Evolutionary conservation across 495 filamentous ascomycete genomes (phyloP).

Genomic region (Hypoxylon trugodes): DNA sequence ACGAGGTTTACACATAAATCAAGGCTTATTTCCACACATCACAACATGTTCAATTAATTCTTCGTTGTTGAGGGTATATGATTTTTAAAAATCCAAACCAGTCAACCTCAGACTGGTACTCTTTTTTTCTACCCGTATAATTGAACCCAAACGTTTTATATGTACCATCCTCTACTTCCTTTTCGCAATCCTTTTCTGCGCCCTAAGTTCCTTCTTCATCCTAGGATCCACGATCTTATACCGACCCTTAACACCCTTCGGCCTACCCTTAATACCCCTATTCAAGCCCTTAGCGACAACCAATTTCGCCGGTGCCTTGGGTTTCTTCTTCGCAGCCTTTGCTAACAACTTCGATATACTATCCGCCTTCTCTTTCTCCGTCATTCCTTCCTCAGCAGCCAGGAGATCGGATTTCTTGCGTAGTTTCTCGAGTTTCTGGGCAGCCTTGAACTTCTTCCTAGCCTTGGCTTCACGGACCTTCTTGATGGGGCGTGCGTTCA

Average conservation of each 20-base stretch:
- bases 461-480: slow-evolving; percentile 97
- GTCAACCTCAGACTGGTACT: background rate
- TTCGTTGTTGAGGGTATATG: slow-evolving; percentile 13
- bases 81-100: background rate
- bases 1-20: slow-evolving; percentile 5
- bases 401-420: slow-evolving; percentile 92
- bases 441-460: slow-evolving; percentile 95
- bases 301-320: slow-evolving; percentile 81
- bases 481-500: slow-evolving; percentile 98
- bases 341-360: slow-evolving; percentile 83
- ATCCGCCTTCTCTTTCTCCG: slow-evolving; percentile 92
- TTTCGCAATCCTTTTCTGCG: slow-evolving; percentile 76
- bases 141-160: too few species aligned
- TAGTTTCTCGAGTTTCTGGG: slow-evolving; percentile 88
- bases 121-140: background rate
- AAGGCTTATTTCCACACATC: background rate
- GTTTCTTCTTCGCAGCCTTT: slow-evolving; percentile 85
- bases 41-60: background rate
- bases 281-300: slow-evolving; percentile 90
- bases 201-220: slow-evolving; percentile 98
- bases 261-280: slow-evolving; percentile 71
- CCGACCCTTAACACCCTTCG: slow-evolving; percentile 86
- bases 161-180: slow-evolving; percentile 47
- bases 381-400: slow-evolving; percentile 86
- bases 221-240: slow-evolving; percentile 99